Conservation (phyloP, 805 yeast genomes). For the Cyberlindnera meyerae region DNA sequence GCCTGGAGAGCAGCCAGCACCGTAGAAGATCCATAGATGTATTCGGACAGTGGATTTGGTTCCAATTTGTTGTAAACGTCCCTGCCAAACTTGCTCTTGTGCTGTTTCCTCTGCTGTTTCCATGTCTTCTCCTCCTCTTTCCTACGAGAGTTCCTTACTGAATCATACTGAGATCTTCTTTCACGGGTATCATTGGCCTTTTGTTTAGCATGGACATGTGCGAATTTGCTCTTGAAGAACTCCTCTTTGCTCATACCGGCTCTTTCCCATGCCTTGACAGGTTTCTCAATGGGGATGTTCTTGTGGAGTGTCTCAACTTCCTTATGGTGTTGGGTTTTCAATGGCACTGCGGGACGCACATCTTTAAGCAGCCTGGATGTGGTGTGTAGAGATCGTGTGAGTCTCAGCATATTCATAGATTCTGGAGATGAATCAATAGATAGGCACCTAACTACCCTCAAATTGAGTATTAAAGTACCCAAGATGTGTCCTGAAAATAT, state of each 20-base stretch:
- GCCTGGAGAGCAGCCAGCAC: conserved; percentile 66
- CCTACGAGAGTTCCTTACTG: conserved; percentile 14
- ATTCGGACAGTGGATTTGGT: conserved; percentile 53
- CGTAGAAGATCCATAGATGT: conserved; percentile 70
- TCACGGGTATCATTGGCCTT: conserved; percentile 15
- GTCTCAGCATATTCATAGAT: no score
- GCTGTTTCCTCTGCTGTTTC: conserved; percentile 14
- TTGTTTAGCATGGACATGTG: conserved; percentile 56
- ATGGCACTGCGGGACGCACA: no score
- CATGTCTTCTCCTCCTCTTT: conserved; percentile 4
- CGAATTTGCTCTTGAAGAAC: conserved; percentile 58
- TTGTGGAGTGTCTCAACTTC: conserved; percentile 32
- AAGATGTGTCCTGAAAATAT: no score
- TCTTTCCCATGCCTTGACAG: conserved; percentile 61
- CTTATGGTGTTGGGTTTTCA: not conserved
- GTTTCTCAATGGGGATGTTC: conserved; percentile 36
- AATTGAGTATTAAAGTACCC: no score
- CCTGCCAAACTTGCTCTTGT: conserved; percentile 14
- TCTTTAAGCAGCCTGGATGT: no score
- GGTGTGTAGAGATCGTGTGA: no score
- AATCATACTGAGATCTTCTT: conserved; percentile 19
- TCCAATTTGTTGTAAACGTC: conserved; percentile 22
- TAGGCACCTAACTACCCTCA: no score
- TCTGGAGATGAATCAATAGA: no score
- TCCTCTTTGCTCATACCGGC: conserved; percentile 56